Percentiles rank a stretch among this genome's conserved stretches.
phyloP scores from a whole-genome alignment of 2,329 filamentous ascomycete species.

The Aspergillus vadensis region DNA sequence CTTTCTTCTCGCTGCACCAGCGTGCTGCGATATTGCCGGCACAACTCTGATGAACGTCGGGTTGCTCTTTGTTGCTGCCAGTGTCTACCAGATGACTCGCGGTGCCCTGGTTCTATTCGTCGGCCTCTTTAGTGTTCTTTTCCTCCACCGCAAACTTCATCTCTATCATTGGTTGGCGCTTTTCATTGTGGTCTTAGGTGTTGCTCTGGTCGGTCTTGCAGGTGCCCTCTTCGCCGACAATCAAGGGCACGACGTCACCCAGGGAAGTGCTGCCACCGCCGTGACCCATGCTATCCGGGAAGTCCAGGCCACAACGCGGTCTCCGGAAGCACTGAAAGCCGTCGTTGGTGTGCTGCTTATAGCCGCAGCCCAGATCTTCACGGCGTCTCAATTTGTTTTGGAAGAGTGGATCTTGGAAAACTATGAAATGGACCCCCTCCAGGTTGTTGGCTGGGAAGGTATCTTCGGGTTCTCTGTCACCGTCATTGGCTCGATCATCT shows the following conservation, averaged over 20 bases:
- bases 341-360: slow-evolving; percentile 86
- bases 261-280: slow-evolving; percentile 29
- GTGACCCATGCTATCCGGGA: slow-evolving; percentile 48
- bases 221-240: slow-evolving; percentile 75
- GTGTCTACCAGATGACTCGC: slow-evolving; percentile 98
- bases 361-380: slow-evolving; percentile 93
- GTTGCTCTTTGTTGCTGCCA: slow-evolving; percentile 87
- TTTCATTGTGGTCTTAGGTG: slow-evolving; percentile 81
- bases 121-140: slow-evolving; percentile 89
- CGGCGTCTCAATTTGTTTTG: slow-evolving; percentile 90
- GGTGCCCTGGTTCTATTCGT: slow-evolving; percentile 95
- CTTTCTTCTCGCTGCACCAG: slow-evolving; percentile 76
- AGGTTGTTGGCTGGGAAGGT: slow-evolving; percentile 95
- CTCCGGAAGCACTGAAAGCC: slow-evolving; percentile 65
- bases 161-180: slow-evolving; percentile 93
- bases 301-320: slow-evolving; percentile 44
- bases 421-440: slow-evolving; percentile 79
- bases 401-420: slow-evolving; percentile 90
- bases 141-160: slow-evolving; percentile 75
- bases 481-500: slow-evolving; percentile 71
- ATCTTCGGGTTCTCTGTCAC: slow-evolving; percentile 86
- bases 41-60: slow-evolving; percentile 98
- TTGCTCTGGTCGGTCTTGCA: slow-evolving; percentile 85
- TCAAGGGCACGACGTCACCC: slow-evolving; percentile 38
- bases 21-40: slow-evolving; percentile 89